Evolutionary conservation across 2,329 filamentous ascomycete species (phyloP).

Genomic region (Aspergillus eucalypticola): DNA sequence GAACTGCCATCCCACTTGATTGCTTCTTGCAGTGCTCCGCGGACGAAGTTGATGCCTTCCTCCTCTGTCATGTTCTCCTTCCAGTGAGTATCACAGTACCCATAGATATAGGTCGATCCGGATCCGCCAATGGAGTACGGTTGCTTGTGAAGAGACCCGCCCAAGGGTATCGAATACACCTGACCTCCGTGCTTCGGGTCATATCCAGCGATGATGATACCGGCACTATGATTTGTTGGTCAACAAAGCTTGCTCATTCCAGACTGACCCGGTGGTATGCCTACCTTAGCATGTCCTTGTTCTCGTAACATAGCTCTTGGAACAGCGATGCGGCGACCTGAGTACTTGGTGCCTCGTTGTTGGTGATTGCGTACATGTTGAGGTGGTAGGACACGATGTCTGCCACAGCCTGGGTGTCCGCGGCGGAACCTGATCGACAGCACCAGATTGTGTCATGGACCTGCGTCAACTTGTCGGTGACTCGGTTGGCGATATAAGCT

Average conservation of each 20-base stretch:
- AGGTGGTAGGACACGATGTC: constrained; percentile 98
- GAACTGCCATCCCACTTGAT: constrained; percentile 99
- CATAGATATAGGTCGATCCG: constrained; percentile 98
- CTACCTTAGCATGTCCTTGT: constrained; percentile 90
- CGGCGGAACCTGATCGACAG: constrained; percentile 94
- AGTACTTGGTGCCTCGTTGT: constrained; percentile 87
- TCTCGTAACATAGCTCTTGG: constrained; percentile 96
- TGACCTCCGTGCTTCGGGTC: constrained; percentile 93
- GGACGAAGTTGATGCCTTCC: constrained; percentile 90
- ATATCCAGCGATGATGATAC: constrained; percentile 98
- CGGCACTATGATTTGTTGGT: constrained; percentile 62
- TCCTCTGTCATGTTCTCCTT: constrained; percentile 89
- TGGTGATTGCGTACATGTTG: constrained; percentile 85
- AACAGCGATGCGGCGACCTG: constrained; percentile 95
- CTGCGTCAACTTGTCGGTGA: constrained; percentile 98
- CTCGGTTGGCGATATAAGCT: constrained; percentile 97
- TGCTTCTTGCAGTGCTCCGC: constrained; percentile 83
- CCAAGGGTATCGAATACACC: constrained; percentile 95
- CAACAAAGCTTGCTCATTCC: background rate
- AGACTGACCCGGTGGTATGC: constrained; percentile 31
- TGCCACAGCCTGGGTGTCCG: constrained; percentile 95
- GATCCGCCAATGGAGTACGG: constrained; percentile 93
- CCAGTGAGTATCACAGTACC: constrained; percentile 97
- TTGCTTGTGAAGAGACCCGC: constrained; percentile 97
- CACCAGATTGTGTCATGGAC: constrained; percentile 99